Conservation (phyloP, 2,329 filamentous ascomycete genomes). For the Parastagonospora nodorum region DNA sequence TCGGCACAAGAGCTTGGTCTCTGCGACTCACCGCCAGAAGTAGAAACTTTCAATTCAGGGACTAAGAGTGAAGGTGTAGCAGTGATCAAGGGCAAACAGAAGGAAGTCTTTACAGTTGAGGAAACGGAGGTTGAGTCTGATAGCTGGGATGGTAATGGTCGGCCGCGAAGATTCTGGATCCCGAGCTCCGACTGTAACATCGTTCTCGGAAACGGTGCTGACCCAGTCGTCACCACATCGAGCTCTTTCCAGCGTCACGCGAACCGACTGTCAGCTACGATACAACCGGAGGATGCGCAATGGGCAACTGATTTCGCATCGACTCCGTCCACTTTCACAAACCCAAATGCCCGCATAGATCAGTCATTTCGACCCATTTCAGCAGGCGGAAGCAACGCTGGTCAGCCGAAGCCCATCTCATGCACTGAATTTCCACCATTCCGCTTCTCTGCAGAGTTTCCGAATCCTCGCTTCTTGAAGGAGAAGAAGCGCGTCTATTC, state of each 20-base stretch:
- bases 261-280: slow-evolving; percentile 55
- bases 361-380: slow-evolving; percentile 39
- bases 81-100: slow-evolving; percentile 53
- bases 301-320: slow-evolving; percentile 62
- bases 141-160: slow-evolving; percentile 60
- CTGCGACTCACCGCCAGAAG: slow-evolving; percentile 50
- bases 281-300: slow-evolving; percentile 60
- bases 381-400: slow-evolving; percentile 41
- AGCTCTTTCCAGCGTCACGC: slow-evolving; percentile 52
- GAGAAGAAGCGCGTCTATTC: slow-evolving; percentile 65
- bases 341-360: slow-evolving; percentile 39
- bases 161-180: slow-evolving; percentile 63
- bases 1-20: slow-evolving; percentile 59
- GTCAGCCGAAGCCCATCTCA: slow-evolving; percentile 47
- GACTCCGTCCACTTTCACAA: slow-evolving; percentile 48
- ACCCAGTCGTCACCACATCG: slow-evolving; percentile 57
- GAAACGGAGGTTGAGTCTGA: slow-evolving; percentile 51
- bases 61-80: slow-evolving; percentile 26
- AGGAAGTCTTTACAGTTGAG: slow-evolving; percentile 23
- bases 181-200: slow-evolving; percentile 61
- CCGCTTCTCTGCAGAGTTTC: slow-evolving; percentile 63
- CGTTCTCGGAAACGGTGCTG: slow-evolving; percentile 59
- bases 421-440: slow-evolving; percentile 64
- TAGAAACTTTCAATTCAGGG: slow-evolving; percentile 18
- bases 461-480: slow-evolving; percentile 60